Conservation (phyloP, 2,329 filamentous ascomycete genomes). For the Trichoderma endophyticum region DNA sequence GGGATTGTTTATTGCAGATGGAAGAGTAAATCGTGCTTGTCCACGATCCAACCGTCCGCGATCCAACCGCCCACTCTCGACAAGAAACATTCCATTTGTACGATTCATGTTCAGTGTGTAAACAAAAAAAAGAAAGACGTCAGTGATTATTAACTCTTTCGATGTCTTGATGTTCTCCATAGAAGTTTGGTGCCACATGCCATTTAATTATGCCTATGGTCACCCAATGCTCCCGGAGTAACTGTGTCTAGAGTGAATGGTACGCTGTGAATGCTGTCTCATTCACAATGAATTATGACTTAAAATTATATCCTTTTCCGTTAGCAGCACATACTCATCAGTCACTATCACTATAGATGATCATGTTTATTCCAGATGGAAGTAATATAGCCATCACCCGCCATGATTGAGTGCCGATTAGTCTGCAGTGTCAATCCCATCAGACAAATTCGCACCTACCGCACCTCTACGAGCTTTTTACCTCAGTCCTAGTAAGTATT, state of each 20-base stretch:
- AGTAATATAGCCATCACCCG: background rate
- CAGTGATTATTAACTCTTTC: no score
- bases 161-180: no score
- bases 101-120: no score
- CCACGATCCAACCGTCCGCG: no score
- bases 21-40: no score
- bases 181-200: background rate
- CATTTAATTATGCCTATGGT: background rate
- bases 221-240: background rate
- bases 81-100: no score
- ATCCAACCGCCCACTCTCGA: no score
- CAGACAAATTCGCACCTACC: no score
- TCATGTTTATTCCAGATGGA: background rate
- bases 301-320: background rate
- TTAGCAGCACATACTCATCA: background rate
- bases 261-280: background rate
- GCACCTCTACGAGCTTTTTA: background rate
- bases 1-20: no score
- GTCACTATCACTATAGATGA: rapidly evolving
- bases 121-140: no score
- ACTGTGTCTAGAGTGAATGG: background rate
- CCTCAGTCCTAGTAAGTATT: background rate
- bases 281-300: background rate
- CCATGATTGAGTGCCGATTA: background rate
- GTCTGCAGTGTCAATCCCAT: background rate